Conservation (phyloP, 2,329 filamentous ascomycete species). For the Penicillium sp. region DNA sequence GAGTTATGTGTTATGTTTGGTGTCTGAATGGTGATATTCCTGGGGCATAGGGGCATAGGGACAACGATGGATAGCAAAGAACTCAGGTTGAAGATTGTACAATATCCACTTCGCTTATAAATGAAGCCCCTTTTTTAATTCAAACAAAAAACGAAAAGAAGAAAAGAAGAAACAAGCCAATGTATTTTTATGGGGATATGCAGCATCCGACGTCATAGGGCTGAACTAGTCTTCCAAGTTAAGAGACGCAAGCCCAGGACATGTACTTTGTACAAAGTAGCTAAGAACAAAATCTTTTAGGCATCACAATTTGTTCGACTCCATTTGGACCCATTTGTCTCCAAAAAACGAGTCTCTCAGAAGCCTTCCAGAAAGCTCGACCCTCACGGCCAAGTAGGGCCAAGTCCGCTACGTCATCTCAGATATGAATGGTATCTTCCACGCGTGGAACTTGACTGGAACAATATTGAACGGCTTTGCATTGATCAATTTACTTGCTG, state of each 20-base stretch:
- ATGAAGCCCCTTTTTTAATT: background rate
- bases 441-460: background rate
- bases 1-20: background rate
- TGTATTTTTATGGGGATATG: background rate
- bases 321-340: background rate
- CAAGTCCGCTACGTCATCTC: slow-evolving; percentile 1
- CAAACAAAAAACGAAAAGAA: too few species aligned
- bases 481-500: background rate
- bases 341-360: background rate
- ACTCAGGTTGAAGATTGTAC: background rate
- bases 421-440: slow-evolving; percentile 1
- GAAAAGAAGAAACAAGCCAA: background rate
- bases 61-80: too few species aligned
- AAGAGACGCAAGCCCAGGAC: too few species aligned
- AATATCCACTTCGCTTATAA: background rate
- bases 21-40: background rate
- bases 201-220: slow-evolving; percentile 3
- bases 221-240: background rate
- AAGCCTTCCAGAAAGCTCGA: background rate
- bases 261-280: too few species aligned
- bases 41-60: background rate
- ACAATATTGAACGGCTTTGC: background rate
- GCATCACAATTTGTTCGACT: background rate
- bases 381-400: background rate
- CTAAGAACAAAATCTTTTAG: background rate